A percentile compares a stretch with the other conserved stretches of the same genome.
These are phyloP conservation scores for Geum urbanum DNA, from an alignment of 306 rosid genomes.

Conservation along the genomic window DNA sequence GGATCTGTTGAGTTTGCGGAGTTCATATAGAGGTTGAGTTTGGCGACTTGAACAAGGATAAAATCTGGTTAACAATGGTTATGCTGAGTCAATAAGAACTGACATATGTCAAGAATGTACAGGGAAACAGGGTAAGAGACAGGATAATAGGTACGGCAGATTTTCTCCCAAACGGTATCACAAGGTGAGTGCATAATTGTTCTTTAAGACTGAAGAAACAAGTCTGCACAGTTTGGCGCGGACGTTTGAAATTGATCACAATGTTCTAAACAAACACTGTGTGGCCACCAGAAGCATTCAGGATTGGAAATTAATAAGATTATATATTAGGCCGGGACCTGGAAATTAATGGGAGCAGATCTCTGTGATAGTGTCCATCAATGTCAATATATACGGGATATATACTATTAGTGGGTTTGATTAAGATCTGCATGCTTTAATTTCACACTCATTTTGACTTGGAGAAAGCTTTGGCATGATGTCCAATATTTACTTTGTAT, in stretches of 20 bases:
- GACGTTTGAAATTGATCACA: constrained; percentile 39
- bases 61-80: no score
- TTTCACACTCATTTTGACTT: constrained; percentile 62
- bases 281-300: background rate
- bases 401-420: constrained; percentile 26
- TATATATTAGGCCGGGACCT: background rate
- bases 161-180: no score
- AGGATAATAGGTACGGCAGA: no score
- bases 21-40: no score
- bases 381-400: constrained; percentile 31
- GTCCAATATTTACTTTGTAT: constrained; percentile 55
- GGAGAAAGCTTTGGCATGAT: constrained; percentile 47
- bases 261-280: background rate
- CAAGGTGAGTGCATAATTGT: constrained; percentile 9
- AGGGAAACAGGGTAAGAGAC: no score
- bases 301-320: background rate
- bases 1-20: no score
- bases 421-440: constrained; percentile 30
- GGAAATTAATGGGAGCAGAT: background rate
- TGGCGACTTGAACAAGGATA: no score
- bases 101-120: no score
- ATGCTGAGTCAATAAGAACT: no score
- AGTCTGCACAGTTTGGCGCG: constrained; percentile 34
- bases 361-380: constrained; percentile 32
- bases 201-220: background rate